These are phyloP conservation scores for Phytophthora hybrid DNA, from an alignment of 352 stramenopile species.

Conservation along the genomic window DNA sequence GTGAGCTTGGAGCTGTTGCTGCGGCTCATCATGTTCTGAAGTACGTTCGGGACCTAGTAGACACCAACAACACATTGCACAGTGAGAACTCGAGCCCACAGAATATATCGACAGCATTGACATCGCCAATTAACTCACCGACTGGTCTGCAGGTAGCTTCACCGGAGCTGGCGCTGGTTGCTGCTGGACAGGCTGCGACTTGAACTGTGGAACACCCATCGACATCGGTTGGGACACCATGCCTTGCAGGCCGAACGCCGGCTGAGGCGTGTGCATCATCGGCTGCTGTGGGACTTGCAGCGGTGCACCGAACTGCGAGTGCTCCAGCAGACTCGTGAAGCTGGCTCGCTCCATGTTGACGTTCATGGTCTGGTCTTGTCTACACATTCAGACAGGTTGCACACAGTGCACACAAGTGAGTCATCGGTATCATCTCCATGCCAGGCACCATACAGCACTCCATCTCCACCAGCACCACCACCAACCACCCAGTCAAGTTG, in stretches of 20 bases:
- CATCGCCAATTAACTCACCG: conserved; percentile 25
- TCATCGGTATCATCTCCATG: conserved; percentile 23
- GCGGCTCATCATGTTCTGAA: conserved; percentile 46
- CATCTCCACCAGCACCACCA: conserved; percentile 1
- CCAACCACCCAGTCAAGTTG: neutral
- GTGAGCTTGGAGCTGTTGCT: conserved; percentile 35
- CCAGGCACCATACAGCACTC: neutral
- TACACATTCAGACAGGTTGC: conserved; percentile 37
- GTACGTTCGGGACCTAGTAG: conserved; percentile 43
- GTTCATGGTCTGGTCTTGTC: conserved; percentile 40
- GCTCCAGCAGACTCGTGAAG: conserved; percentile 45
- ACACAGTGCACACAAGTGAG: conserved; percentile 43
- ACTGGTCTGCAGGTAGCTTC: conserved; percentile 36
- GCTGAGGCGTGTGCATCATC: conserved; percentile 15
- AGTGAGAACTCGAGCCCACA: conserved; percentile 14
- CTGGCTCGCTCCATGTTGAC: conserved; percentile 47
- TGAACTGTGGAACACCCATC: conserved; percentile 30
- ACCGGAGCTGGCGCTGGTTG: conserved; percentile 25
- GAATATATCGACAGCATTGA: neutral
- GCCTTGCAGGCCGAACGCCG: conserved; percentile 33
- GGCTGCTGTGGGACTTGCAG: conserved; percentile 39
- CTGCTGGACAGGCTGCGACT: conserved; percentile 27
- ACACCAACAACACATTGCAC: conserved; percentile 6
- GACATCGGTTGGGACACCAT: conserved; percentile 38
- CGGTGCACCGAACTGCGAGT: conserved; percentile 37